Base-by-base conservation (phyloP, 139 green algal genomes). In the Astrephomene gubernaculifera region DNA sequence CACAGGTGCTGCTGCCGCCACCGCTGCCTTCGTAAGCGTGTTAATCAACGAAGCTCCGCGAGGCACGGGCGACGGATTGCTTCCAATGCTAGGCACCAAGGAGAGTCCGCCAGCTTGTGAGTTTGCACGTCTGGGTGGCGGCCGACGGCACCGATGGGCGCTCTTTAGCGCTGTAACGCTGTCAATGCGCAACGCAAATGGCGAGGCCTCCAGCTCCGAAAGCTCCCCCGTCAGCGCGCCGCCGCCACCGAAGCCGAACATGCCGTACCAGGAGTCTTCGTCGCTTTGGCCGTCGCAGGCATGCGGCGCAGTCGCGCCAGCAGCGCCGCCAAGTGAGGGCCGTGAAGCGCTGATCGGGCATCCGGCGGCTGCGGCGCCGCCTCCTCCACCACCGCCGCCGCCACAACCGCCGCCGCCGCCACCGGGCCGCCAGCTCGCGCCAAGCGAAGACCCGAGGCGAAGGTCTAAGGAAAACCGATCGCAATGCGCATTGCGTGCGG, bases 111-210 rank as follows among this genome's bases (percentile, higher is more conserved):
- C n/a, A n/a, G n/a, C n/a, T 31, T 72, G 41, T 2, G 69, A 84
- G 8, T 31, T 27, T 6, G 63, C 78, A 8, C 78, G 43, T 1
- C 78, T n/a, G 2, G 63, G 78, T 43, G 60, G 78, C n/a, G 21
- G 41, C 21, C 63, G 17, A 12, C 78, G 78, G 2, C 10, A 14
- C 6, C 43, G 43, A 17, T 38, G 36, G 22, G 53, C 63, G 22
- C 45, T n/a, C 45, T 52, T 64, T 8, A 84, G 63, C 31, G 78
- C 78, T 6, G 61, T 65, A 8, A 84, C 63, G 33, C 54, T 73
- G 64, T 84, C 78, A 25, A 84, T 84, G 5, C 78, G 78, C 63
- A 74, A n/a, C 41, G 78, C 78, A 41, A 72, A 84, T 12, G 78
- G 78, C 41, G 78, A 84, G n/a, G 78, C 78, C n/a, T 74, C 78